Percentiles rank a stretch among this genome's conserved stretches.
phyloP scores from a whole-genome alignment of 1,139 yeast species.

The Nakaseomyces nivariensis region DNA sequence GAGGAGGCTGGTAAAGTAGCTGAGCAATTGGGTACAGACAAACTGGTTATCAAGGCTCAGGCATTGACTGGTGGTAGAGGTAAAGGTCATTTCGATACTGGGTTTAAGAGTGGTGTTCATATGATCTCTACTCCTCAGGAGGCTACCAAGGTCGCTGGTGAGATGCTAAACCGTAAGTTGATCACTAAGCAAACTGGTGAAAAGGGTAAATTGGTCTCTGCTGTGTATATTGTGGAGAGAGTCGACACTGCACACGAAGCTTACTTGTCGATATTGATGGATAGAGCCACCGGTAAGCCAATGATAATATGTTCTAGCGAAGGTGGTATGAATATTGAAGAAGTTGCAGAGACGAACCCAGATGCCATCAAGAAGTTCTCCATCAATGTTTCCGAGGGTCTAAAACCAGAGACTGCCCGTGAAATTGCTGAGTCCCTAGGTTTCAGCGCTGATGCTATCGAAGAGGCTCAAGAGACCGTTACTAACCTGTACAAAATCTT shows the following conservation, averaged over 20 bases:
- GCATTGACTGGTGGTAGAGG: slow-evolving; percentile 99
- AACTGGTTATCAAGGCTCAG: slow-evolving; percentile 93
- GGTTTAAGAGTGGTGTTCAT: slow-evolving; percentile 94
- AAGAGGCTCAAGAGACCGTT: slow-evolving; percentile 82
- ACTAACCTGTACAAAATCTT: slow-evolving; percentile 83
- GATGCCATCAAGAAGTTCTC: slow-evolving; percentile 85
- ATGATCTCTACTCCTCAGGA: slow-evolving; percentile 78
- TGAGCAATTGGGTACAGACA: slow-evolving; percentile 47
- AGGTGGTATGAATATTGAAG: slow-evolving; percentile 99
- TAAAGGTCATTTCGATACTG: slow-evolving; percentile 94
- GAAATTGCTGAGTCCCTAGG: slow-evolving; percentile 75
- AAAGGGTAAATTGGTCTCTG: slow-evolving; percentile 93
- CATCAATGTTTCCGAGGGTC: slow-evolving; percentile 66
- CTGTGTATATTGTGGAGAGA: slow-evolving; percentile 92
- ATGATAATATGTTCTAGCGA: slow-evolving; percentile 92
- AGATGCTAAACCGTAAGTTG: slow-evolving; percentile 87
- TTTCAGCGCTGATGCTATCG: slow-evolving; percentile 65
- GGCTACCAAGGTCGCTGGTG: slow-evolving; percentile 75
- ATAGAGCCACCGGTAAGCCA: slow-evolving; percentile 83
- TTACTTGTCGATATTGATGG: slow-evolving; percentile 88
- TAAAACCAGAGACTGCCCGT: slow-evolving; percentile 66
- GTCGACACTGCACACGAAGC: slow-evolving; percentile 92
- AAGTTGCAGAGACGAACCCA: slow-evolving; percentile 90
- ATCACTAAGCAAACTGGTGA: slow-evolving; percentile 98
- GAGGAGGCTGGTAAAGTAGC: slow-evolving; percentile 83